Evolutionary conservation across 2,329 filamentous ascomycete genomes (phyloP).

Genomic region (Aspergillus sp.): DNA sequence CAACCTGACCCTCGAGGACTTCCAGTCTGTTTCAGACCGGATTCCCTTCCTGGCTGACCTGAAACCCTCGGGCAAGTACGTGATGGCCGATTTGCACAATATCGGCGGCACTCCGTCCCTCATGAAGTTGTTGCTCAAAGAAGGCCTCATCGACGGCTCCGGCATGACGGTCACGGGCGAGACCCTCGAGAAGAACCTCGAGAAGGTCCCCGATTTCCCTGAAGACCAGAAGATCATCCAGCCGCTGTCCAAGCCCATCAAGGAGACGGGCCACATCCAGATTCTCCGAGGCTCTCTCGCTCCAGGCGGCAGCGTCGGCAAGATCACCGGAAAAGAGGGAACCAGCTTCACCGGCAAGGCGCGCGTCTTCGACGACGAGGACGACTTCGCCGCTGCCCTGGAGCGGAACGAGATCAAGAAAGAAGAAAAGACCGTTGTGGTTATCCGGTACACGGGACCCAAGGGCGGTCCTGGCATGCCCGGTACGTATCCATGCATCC

Average conservation of each 20-base stretch:
- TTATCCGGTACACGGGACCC: constrained; percentile 65
- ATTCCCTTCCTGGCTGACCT: constrained; percentile 73
- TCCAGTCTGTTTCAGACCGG: constrained; percentile 70
- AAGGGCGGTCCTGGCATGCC: constrained; percentile 66
- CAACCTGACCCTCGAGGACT: constrained; percentile 76
- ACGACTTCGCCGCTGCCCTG: constrained; percentile 58
- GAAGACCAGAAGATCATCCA: constrained; percentile 61
- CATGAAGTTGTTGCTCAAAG: constrained; percentile 49
- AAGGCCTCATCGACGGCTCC: constrained; percentile 50
- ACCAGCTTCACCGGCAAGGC: constrained; percentile 59
- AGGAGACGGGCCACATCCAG: constrained; percentile 61
- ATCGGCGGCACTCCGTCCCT: constrained; percentile 51
- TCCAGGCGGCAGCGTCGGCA: constrained; percentile 61
- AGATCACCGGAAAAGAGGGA: constrained; percentile 70
- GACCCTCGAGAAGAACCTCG: constrained; percentile 50
- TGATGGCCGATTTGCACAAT: constrained; percentile 49
- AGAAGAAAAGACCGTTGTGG: constrained; percentile 66
- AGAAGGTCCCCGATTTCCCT: constrained; percentile 54
- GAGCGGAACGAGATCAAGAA: constrained; percentile 61
- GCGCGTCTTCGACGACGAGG: constrained; percentile 60
- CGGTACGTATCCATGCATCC: constrained; percentile 14
- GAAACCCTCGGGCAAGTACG: constrained; percentile 63
- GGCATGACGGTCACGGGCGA: constrained; percentile 53
- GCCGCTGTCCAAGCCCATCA: constrained; percentile 60
- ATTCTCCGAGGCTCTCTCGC: constrained; percentile 62